phyloP scores from a whole-genome alignment of 208 protist genomes.

The Plasmodiophora brassicae region DNA sequence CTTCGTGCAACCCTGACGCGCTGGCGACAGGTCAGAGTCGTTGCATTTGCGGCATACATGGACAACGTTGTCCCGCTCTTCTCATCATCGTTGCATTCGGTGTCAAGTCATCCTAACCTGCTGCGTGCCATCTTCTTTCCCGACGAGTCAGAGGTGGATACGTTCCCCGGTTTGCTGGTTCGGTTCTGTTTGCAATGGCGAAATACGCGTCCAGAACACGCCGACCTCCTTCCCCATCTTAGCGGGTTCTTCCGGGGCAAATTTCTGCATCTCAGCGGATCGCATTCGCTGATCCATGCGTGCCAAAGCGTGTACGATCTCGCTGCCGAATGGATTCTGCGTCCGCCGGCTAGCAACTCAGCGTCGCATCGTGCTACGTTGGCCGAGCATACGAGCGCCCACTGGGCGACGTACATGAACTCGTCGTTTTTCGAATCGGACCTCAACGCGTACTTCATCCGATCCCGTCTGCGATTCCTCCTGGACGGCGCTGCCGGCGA shows the following conservation, averaged over 20 bases:
- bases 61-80: not conserved
- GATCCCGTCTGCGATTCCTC: too few relatives aligned
- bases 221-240: slow-evolving; percentile 18
- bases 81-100: not conserved
- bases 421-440: not conserved
- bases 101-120: not conserved
- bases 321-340: not conserved
- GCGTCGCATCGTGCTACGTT: not conserved
- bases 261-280: not conserved
- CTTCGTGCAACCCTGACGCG: too few relatives aligned
- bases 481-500: too few relatives aligned
- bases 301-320: not conserved
- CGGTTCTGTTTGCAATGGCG: not conserved
- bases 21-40: not conserved
- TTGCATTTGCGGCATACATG: not conserved
- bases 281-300: not conserved
- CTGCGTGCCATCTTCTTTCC: not conserved
- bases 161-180: not conserved
- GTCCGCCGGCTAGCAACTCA: not conserved
- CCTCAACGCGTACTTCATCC: slow-evolving; percentile 22
- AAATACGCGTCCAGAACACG: not conserved
- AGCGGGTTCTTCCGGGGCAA: slow-evolving; percentile 9
- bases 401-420: not conserved
- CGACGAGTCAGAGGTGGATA: not conserved
- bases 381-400: not conserved